These are phyloP conservation scores for Scedosporium minutisporum DNA, from an alignment of 2,329 filamentous ascomycete species.

Conservation along the genomic window DNA sequence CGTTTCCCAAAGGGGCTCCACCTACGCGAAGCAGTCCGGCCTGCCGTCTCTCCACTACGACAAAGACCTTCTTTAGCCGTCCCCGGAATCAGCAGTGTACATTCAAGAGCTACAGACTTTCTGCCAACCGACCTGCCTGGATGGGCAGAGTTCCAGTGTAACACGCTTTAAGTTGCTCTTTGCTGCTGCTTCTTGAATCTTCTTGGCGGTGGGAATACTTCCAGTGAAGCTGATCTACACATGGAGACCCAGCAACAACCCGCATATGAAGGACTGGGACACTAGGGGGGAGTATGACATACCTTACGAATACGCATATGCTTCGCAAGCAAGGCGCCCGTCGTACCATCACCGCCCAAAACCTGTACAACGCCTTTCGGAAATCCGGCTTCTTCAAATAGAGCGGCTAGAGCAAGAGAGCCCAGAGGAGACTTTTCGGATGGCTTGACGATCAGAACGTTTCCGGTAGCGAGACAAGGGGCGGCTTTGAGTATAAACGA, in stretches of 20 bases:
- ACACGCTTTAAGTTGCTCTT: conserved; percentile 34
- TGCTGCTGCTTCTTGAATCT: conserved; percentile 50
- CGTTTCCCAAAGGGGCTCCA: no score
- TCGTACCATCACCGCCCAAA: conserved; percentile 3
- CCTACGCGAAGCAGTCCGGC: no score
- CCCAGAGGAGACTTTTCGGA: background rate
- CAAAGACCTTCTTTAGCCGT: no score
- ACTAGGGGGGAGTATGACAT: no score
- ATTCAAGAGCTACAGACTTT: no score
- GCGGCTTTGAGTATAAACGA: conserved; percentile 48
- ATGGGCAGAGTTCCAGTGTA: conserved; percentile 43
- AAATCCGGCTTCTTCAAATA: conserved; percentile 8
- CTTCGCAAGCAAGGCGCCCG: conserved; percentile 2
- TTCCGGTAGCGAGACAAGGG: background rate
- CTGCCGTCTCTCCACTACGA: no score
- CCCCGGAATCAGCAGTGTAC: no score
- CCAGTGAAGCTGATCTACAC: conserved; percentile 51
- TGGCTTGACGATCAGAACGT: background rate
- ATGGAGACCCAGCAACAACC: no score
- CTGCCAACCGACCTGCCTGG: no score
- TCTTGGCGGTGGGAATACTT: conserved; percentile 54
- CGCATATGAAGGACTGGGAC: no score
- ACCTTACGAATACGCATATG: conserved; percentile 33
- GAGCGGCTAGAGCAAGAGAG: conserved; percentile 1
- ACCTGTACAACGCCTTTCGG: conserved; percentile 7